Conservation (phyloP, 2,329 filamentous ascomycete species). For the Aspergillus puulaauensis region DNA sequence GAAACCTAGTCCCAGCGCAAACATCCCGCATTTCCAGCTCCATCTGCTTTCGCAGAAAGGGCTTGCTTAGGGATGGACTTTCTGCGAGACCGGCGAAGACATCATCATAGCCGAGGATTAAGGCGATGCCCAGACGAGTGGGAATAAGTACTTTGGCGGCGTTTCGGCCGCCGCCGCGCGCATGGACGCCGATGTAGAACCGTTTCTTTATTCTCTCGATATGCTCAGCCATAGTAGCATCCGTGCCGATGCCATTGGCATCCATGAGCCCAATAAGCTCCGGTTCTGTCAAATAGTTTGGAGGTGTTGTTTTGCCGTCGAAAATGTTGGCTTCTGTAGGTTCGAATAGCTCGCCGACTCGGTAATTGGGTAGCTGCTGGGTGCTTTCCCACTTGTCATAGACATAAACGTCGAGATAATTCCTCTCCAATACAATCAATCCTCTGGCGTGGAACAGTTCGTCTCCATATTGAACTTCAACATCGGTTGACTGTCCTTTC, state of each 20-base stretch:
- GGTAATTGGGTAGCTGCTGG: slow-evolving; percentile 76
- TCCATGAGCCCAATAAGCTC: slow-evolving; percentile 97
- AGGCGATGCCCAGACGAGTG: slow-evolving; percentile 82
- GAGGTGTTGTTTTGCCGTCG: slow-evolving; percentile 85
- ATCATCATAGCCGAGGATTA: slow-evolving; percentile 91
- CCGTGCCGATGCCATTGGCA: slow-evolving; percentile 95
- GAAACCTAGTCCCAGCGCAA: slow-evolving; percentile 79
- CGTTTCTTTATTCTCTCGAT: slow-evolving; percentile 93
- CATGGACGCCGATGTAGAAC: slow-evolving; percentile 73
- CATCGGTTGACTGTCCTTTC: slow-evolving; percentile 77
- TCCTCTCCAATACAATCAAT: slow-evolving; percentile 79
- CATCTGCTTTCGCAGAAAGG: slow-evolving; percentile 96
- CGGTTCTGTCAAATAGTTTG: slow-evolving; percentile 87
- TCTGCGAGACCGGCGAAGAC: slow-evolving; percentile 78
- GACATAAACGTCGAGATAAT: slow-evolving; percentile 92
- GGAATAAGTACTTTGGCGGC: slow-evolving; percentile 84
- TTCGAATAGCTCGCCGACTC: slow-evolving; percentile 76
- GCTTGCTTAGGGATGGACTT: slow-evolving; percentile 76
- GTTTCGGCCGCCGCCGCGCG: slow-evolving; percentile 49
- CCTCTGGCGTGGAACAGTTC: slow-evolving; percentile 82
- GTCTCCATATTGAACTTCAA: slow-evolving; percentile 79
- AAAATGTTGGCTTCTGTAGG: slow-evolving; percentile 85
- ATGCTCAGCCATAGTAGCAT: slow-evolving; percentile 98
- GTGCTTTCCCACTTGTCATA: slow-evolving; percentile 97
- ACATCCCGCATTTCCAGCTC: slow-evolving; percentile 96